Percentiles rank a stretch among this genome's conserved stretches.
Evolutionary conservation across 139 green algal species (phyloP).

Genomic region (Desmodesmus armatus): DNA sequence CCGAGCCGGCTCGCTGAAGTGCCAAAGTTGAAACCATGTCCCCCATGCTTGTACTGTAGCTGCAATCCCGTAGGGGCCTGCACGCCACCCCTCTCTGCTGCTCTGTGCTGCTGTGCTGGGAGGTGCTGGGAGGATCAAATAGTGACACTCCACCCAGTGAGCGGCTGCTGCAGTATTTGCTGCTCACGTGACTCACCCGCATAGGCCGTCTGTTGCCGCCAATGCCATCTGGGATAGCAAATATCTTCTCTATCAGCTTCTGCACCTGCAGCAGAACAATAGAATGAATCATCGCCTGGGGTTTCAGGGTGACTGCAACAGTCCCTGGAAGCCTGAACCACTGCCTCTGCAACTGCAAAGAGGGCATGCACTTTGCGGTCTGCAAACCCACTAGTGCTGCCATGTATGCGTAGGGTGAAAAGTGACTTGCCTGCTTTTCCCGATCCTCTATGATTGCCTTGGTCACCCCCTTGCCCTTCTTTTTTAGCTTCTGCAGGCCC

Average conservation of each 20-base stretch:
- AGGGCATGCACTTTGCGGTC: too few species aligned
- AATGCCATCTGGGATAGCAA: constrained; percentile 73
- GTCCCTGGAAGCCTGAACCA: neutral
- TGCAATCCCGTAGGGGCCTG: too few species aligned
- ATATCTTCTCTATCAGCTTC: constrained; percentile 67
- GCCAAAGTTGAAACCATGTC: too few species aligned
- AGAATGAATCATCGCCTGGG: neutral
- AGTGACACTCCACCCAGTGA: neutral
- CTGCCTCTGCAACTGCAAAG: too few species aligned
- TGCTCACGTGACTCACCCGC: neutral
- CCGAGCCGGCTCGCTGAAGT: too few species aligned
- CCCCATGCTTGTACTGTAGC: too few species aligned
- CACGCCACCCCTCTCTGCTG: too few species aligned
- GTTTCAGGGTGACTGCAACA: neutral
- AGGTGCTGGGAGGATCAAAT: too few species aligned
- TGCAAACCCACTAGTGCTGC: neutral
- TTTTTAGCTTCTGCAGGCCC: constrained; percentile 60
- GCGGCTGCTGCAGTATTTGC: neutral
- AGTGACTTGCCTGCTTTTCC: constrained; percentile 52
- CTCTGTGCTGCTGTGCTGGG: too few species aligned
- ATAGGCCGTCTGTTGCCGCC: constrained; percentile 48
- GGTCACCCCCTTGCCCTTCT: constrained; percentile 76
- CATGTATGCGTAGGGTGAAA: neutral
- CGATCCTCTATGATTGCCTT: constrained; percentile 68
- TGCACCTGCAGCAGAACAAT: constrained; percentile 60